These are phyloP conservation scores for Knoxdaviesia capensis DNA, from an alignment of 2,329 filamentous ascomycete genomes.

Conservation along the genomic window DNA sequence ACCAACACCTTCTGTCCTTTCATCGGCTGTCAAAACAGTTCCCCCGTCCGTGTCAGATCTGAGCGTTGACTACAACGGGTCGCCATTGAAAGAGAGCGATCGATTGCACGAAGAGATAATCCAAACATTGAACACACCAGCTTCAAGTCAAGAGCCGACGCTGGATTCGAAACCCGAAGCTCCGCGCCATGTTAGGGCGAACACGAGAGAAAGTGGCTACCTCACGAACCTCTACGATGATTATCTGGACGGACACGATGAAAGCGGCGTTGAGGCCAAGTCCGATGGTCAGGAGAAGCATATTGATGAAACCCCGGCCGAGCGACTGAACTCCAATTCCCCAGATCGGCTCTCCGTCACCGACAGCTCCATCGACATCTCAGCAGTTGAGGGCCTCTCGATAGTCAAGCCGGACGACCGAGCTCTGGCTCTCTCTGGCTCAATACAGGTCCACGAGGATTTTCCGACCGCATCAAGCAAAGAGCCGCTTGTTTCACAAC, in stretches of 20 bases:
- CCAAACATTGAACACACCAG: conserved; percentile 36
- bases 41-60: too few species aligned
- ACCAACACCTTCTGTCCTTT: too few species aligned
- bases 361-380: neutral
- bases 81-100: conserved; percentile 49
- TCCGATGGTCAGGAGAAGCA: neutral
- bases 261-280: neutral
- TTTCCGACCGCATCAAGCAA: too few species aligned
- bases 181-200: neutral
- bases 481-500: too few species aligned
- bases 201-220: conserved; percentile 36
- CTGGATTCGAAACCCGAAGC: neutral
- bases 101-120: conserved; percentile 56
- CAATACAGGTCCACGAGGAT: too few species aligned
- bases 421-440: too few species aligned
- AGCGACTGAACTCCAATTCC: too few species aligned
- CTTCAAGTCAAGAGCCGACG: neutral
- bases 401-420: too few species aligned
- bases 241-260: conserved; percentile 27
- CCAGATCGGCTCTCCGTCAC: neutral
- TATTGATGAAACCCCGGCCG: neutral
- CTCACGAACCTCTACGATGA: conserved; percentile 46
- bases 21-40: too few species aligned
- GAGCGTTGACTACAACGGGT: conserved; percentile 13
- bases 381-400: too few species aligned